Evolutionary conservation across 495 filamentous ascomycete genomes (phyloP), one percentile per base, ranked within the genome.

Genomic region (Trypethelium eluteriae): DNA sequence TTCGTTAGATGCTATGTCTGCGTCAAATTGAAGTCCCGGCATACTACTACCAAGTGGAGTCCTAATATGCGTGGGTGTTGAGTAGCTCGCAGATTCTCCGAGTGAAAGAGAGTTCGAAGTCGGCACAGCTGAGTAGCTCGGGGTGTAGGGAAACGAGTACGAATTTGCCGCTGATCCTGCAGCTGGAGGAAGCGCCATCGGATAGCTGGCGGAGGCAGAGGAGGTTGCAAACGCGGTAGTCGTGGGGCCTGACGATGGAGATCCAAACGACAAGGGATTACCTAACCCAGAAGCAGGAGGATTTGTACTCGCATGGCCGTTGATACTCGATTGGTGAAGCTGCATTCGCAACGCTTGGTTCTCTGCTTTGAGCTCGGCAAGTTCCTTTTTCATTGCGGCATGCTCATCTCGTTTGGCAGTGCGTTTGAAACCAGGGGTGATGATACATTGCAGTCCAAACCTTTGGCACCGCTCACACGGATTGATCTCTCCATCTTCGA

Each of bases 361-460:
- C 68, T 91, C 38, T 36, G 62, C 62, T 74, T 81, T 75, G 47
- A 86, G 74, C 69, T 86, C 81, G 44, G 84, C 80, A 35, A 85
- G 83, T 73, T 87, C 83, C 59, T 80, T 74, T 72, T 94, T 92
- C 91, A 96, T 95, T 76, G 96, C 92, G 59, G 90, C 90, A 77
- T 96, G 91, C 71, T 89, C 89, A 67, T 86, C 90, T 62, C 93
- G 86, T 81, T 97, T 97, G 63, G 91, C 92, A 41, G 96, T 82
- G 62, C 93, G 89, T 78, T 94, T 95, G 79, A 97, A 97, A 73
- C 93, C 92, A 68, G 89, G 89, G 75, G 96, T 91, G 74, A 97
- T 96, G 72, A 91, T 91, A 82, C 93, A 97, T 35, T 87, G 84
- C 66, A 96, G 89, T 72, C 87, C 89, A 66, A 95, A 83, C 71